phyloP scores from a whole-genome alignment of 345 rosid genomes.

The Syzygium aromaticum region DNA sequence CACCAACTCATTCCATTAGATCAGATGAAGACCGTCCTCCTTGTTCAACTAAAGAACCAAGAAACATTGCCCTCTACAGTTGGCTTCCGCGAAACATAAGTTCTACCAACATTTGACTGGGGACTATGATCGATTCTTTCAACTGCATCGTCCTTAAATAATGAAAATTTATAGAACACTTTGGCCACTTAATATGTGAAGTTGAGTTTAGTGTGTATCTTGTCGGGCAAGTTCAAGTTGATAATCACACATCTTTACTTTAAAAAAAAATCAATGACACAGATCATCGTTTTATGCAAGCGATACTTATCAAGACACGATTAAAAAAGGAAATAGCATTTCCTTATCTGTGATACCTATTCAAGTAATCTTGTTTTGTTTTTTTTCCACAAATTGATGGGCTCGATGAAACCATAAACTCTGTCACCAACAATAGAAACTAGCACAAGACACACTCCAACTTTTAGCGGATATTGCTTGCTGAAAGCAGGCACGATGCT shows the following conservation, averaged over 20 bases:
- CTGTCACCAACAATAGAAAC: neutral
- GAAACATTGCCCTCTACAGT: neutral
- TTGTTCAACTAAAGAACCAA: neutral
- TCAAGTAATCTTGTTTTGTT: neutral
- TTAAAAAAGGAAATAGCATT: neutral
- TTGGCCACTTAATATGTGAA: neutral
- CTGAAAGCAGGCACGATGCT: neutral
- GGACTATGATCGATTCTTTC: neutral
- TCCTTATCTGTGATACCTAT: neutral
- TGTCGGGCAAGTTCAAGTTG: neutral
- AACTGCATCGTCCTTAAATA: neutral
- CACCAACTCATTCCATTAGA: neutral
- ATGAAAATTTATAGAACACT: neutral
- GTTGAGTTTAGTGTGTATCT: neutral
- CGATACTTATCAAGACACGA: neutral
- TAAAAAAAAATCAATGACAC: neutral
- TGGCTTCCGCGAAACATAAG: neutral
- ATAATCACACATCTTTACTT: neutral
- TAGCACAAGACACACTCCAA: neutral
- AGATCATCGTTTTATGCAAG: neutral
- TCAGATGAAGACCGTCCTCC: neutral
- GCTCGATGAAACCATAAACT: neutral
- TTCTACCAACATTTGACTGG: neutral
- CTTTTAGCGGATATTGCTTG: neutral
- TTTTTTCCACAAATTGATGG: neutral